These are phyloP conservation scores for Erythrobasidium yunnanense DNA, from an alignment of 768 basidiomycete genomes.

Conservation along the genomic window DNA sequence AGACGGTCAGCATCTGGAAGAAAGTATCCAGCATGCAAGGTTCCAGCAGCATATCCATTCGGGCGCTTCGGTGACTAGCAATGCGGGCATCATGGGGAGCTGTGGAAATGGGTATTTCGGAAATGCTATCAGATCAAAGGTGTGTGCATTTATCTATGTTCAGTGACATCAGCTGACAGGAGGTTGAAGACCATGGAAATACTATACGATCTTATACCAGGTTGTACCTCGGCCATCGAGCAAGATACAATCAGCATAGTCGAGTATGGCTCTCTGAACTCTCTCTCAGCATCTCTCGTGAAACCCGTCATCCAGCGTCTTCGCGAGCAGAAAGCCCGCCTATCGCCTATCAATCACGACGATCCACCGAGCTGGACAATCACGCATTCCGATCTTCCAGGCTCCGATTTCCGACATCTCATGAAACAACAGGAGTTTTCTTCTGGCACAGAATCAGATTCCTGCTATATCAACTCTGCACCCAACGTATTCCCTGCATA, in stretches of 20 bases:
- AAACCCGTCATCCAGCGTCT: not conserved
- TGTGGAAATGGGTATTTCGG: slow-evolving; percentile 18
- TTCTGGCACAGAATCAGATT: not conserved
- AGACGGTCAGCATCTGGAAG: not conserved
- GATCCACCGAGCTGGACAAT: not conserved
- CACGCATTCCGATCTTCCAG: not conserved
- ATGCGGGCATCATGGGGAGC: not conserved
- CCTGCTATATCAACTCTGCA: not conserved
- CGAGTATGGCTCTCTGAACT: slow-evolving; percentile 8
- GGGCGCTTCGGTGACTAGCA: not conserved
- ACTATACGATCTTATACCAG: not conserved
- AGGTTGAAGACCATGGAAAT: not conserved
- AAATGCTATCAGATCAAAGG: slow-evolving; percentile 3
- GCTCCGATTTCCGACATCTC: not conserved
- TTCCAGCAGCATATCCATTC: not conserved
- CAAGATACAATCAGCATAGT: not conserved
- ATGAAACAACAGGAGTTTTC: slow-evolving; percentile 1
- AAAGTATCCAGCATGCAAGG: not conserved
- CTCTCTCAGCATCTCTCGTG: not conserved
- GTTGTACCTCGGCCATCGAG: not conserved
- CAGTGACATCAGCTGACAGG: not conserved
- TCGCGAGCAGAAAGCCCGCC: not conserved
- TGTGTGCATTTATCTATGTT: not conserved
- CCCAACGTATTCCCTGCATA: not conserved
- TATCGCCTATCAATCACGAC: not conserved